Percentiles rank a stretch among this genome's conserved stretches.
phyloP scores from a whole-genome alignment of 2,329 filamentous ascomycete genomes.

The Aotearoamyces nothofagi region DNA sequence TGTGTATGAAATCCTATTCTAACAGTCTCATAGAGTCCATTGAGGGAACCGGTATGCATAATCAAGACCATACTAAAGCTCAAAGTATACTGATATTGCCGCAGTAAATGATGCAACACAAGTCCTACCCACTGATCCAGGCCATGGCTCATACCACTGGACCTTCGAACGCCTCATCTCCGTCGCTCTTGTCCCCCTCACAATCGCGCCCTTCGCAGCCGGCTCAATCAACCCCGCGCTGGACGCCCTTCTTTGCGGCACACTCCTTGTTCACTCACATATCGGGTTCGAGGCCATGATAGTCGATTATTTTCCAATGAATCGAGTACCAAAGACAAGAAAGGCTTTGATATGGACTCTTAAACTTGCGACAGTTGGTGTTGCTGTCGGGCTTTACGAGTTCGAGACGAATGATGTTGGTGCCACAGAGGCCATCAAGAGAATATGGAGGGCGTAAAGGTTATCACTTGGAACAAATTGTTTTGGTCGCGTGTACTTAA shows the following conservation, averaged over 20 bases:
- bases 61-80: conserved; percentile 3
- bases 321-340: conserved; percentile 51
- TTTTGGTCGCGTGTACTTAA: too few species aligned
- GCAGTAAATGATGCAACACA: conserved; percentile 76
- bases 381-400: conserved; percentile 85
- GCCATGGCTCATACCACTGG: conserved; percentile 97
- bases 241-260: conserved; percentile 72
- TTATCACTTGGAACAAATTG: neutral
- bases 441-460: conserved; percentile 68
- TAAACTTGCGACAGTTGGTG: conserved; percentile 62
- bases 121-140: conserved; percentile 54
- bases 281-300: conserved; percentile 86
- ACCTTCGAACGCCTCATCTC: conserved; percentile 82
- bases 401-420: conserved; percentile 99
- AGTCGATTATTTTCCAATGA: conserved; percentile 76
- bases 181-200: conserved; percentile 70
- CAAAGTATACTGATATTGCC: conserved; percentile 10
- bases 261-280: conserved; percentile 84
- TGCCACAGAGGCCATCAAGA: conserved; percentile 75
- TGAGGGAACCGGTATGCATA: conserved; percentile 52
- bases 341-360: conserved; percentile 63
- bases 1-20: conserved; percentile 20
- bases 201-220: conserved; percentile 79
- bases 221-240: conserved; percentile 80
- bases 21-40: conserved; percentile 52